Base-by-base conservation (phyloP, 305 asterid genomes). In the Fraxinus dipetala region DNA sequence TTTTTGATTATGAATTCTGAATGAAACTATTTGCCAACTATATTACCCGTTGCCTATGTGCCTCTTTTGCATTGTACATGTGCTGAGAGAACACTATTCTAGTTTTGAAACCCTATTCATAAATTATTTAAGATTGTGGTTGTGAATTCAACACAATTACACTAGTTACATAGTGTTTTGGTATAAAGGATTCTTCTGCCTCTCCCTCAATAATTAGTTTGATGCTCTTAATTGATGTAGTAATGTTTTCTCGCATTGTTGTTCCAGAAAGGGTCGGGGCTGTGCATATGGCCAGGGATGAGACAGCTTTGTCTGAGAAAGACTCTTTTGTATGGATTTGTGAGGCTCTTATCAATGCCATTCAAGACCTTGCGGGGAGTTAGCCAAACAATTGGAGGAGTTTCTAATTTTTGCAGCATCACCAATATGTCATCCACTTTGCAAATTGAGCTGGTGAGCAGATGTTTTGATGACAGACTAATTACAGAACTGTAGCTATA, bases 261-360 rank as follows among this genome's bases (percentile, higher is more conserved):
- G 24, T 83, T 89, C 3, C 43, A 91, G 96, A 83, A 90, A 88
- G 97, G 94, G 83, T 89, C 92, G 80, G 90, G 90, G 89, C 87
- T 92, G 43, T 91, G 97, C 80, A 92, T 89, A 35, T 95, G 98
- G 99, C 97, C 98, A 6, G 97, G 95, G 79, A 92, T 90, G 93
- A 89, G 94, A 85, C 98, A 96, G 77, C 90, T 96, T 83, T 90
- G 93, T 84, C 84, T 92, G 13, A 92, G 98, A 83, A 94, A 93
- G 89, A 89, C 89, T 89, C 94, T 91, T 20, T 78, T 96, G 80
- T 93, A 92, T 80, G 98, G 96, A 22, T 90, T 96, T 84, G 87
- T 93, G 96, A 89, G 93, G 81, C 91, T 94, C 75, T 90, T 94
- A 78, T 90, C 98, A 0, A 40, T 94, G 91, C 99, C 99, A 20